phyloP scores from a whole-genome alignment of 2,329 filamentous ascomycete genomes.

The Scedosporium dehoogii region DNA sequence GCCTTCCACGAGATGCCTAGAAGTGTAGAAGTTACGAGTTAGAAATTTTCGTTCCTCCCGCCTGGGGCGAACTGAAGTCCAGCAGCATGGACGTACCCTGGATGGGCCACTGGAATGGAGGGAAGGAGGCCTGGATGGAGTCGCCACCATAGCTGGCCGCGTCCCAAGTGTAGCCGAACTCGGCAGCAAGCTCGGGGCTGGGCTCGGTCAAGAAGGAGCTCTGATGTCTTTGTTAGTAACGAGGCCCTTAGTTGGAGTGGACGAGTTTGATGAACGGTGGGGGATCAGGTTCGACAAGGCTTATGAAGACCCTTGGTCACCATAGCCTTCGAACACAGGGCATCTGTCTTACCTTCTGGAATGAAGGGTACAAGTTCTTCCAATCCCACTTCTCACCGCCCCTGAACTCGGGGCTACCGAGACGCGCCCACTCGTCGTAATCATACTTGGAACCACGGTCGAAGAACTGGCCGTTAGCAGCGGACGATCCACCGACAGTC shows the following conservation, averaged over 20 bases:
- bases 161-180: conserved; percentile 24
- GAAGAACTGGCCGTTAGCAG: conserved; percentile 27
- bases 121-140: conserved; percentile 21
- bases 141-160: conserved; percentile 19
- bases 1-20: conserved; percentile 11
- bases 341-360: conserved; percentile 20
- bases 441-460: conserved; percentile 24
- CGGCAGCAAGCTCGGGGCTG: conserved; percentile 13
- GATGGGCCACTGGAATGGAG: conserved; percentile 21
- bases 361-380: conserved; percentile 23
- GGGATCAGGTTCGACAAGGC: neutral
- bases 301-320: neutral
- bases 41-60: neutral
- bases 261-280: neutral
- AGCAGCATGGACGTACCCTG: conserved; percentile 11
- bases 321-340: neutral
- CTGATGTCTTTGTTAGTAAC: conserved; percentile 1
- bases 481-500: conserved; percentile 24
- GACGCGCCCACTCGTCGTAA: conserved; percentile 24
- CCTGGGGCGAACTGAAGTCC: neutral
- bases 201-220: conserved; percentile 12
- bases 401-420: conserved; percentile 17
- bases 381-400: conserved; percentile 22
- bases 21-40: neutral
- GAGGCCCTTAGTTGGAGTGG: neutral